Evolutionary conservation across 2,329 filamentous ascomycete genomes (phyloP), one percentile per base, ranked within the genome.

Genomic region (Akanthomyces muscarius): DNA sequence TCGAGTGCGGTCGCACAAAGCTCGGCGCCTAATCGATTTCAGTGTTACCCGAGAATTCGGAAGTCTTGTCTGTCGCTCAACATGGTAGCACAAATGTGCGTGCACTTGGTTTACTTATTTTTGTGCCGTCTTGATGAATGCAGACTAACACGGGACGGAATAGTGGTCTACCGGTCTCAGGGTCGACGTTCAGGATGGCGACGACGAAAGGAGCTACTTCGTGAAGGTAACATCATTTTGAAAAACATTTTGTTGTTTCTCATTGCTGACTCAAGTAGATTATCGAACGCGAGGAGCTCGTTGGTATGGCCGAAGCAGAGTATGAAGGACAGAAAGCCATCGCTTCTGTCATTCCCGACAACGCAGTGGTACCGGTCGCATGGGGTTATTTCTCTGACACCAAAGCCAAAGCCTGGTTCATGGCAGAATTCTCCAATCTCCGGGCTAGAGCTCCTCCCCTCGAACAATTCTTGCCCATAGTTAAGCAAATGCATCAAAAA

Each of bases 341-440:
- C 1, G 56, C 62, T n/a, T 53, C 56, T 11, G 53, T 65, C 3
- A 69, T 71, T 21, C 68, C 67, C 1, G 63, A 69, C n/a, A 68
- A 69, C 30, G 60, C 64, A 7, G 61, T 66, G 2, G 33, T 59
- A 25, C 69, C 68, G 1, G n/a, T 69, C 36, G 64, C 66, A 6
- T 71, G 68, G 67, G 69, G 66, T 0, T 61, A 58, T 14, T 62
- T 68, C 11, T 57, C 67, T 13, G 47, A 55, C 6, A 50, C 65
- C 14, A 18, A 57, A 5, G 56, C 57, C 4, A 63, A 65, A 33
- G 47, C 61, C 7, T 67, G 67, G 48, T 66, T 64, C 30, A 28
- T 68, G 33, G 59, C 65, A 23, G 55, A 38, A 16, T 69, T 67
- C 28, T 58, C 38, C 21, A 55, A 65, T 4, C 74, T 79, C 68